Percentiles rank a stretch among this genome's conserved stretches.
phyloP scores from a whole-genome alignment of 108 stramenopile genomes.

The Pseudonitzschia delicatissima region DNA sequence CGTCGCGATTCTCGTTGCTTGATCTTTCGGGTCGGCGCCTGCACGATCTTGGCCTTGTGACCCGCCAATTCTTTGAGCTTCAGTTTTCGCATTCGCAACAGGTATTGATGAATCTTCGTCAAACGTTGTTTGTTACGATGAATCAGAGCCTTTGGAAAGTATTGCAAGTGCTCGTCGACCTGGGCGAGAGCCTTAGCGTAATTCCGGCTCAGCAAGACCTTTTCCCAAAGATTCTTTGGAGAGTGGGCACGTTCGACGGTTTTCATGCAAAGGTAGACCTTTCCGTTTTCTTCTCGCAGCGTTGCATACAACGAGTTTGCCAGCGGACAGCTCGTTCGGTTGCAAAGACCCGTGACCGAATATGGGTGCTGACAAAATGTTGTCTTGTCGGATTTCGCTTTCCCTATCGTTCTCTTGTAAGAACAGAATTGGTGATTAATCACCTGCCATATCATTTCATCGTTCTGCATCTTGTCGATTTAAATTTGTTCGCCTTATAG shows the following conservation, averaged over 20 bases:
- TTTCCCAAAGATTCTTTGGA: constrained; percentile 98
- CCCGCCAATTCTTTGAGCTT: constrained; percentile 81
- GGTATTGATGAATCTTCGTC: constrained; percentile 98
- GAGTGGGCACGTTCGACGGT: constrained; percentile 96
- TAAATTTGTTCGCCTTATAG: background rate
- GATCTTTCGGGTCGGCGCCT: constrained; percentile 81
- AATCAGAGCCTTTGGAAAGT: constrained; percentile 89
- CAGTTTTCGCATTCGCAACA: constrained; percentile 96
- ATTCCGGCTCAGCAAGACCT: constrained; percentile 87
- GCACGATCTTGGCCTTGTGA: constrained; percentile 67
- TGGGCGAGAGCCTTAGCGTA: constrained; percentile 90
- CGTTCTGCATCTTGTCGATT: constrained; percentile 79
- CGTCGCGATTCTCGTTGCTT: constrained; percentile 88
- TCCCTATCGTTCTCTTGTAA: constrained; percentile 88
- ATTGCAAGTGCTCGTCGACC: constrained; percentile 91
- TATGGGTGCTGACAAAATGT: constrained; percentile 96
- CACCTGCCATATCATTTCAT: constrained; percentile 98
- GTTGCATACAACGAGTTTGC: constrained; percentile 98
- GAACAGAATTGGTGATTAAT: constrained; percentile 97
- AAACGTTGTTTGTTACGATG: constrained; percentile 98
- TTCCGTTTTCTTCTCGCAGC: constrained; percentile 92
- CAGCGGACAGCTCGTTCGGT: constrained; percentile 92
- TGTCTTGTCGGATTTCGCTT: constrained; percentile 82
- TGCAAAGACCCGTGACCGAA: constrained; percentile 96
- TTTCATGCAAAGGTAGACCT: constrained; percentile 92